These are phyloP conservation scores for Linnemannia zychae DNA, from an alignment of 192 early-diverging fungal genomes.

Conservation along the genomic window DNA sequence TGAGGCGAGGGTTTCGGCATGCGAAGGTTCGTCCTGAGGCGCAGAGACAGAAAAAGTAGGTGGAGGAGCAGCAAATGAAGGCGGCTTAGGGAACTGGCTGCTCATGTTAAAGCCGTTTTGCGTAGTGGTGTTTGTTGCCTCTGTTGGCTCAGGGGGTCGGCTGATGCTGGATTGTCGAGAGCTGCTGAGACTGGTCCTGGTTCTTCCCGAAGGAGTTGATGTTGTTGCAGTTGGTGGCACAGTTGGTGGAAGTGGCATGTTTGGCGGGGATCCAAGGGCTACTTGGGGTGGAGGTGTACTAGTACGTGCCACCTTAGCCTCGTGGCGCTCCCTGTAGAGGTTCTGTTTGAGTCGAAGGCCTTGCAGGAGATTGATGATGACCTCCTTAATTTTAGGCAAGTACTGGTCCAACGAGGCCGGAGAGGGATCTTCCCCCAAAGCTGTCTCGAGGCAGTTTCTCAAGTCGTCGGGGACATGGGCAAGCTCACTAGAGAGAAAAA, in stretches of 20 bases:
- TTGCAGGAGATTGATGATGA: slow-evolving; percentile 65
- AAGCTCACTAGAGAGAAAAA: slow-evolving; percentile 53
- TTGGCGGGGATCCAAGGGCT: neutral
- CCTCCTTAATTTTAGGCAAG: slow-evolving; percentile 66
- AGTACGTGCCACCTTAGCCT: slow-evolving; percentile 21
- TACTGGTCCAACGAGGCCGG: slow-evolving; percentile 60
- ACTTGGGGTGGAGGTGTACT: neutral
- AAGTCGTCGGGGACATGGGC: slow-evolving; percentile 60
- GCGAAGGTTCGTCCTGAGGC: slow-evolving; percentile 19
- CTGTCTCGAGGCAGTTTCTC: slow-evolving; percentile 58
- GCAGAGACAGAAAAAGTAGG: slow-evolving; percentile 13
- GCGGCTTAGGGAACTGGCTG: neutral
- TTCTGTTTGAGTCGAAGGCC: slow-evolving; percentile 67
- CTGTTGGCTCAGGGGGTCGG: neutral
- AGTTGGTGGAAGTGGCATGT: neutral
- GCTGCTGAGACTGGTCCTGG: neutral
- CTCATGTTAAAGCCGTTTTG: neutral
- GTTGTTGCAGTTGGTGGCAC: slow-evolving; percentile 12
- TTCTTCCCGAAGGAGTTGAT: neutral
- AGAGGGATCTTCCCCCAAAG: slow-evolving; percentile 59
- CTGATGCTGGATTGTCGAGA: neutral
- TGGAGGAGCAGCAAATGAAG: slow-evolving; percentile 5
- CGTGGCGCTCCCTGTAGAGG: slow-evolving; percentile 52
- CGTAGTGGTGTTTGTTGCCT: neutral
- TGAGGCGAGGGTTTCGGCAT: slow-evolving; percentile 40